phyloP scores from a whole-genome alignment of 345 rosid genomes.

The Salix purpurea region DNA sequence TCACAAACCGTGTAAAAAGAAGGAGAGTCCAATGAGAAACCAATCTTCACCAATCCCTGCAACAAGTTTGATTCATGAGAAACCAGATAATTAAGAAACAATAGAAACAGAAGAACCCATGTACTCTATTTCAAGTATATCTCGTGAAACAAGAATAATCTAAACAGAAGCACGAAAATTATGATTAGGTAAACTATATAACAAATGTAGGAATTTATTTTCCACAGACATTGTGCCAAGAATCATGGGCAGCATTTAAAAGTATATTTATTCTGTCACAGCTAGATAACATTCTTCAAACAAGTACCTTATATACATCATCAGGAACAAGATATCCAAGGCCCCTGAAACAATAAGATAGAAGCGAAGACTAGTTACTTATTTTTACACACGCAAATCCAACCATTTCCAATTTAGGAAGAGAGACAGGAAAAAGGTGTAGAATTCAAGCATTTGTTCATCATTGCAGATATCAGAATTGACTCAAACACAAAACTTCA shows the following conservation, averaged over 20 bases:
- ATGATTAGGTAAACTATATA: not conserved
- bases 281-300: not conserved
- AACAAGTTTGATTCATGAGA: conserved; percentile 9
- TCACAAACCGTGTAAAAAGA: conserved; percentile 64
- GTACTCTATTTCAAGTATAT: not conserved
- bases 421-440: not conserved
- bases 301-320: conserved; percentile 51
- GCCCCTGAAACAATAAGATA: conserved; percentile 37
- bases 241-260: not conserved
- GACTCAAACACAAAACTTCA: not conserved
- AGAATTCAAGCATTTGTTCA: not conserved
- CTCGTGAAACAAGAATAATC: not conserved
- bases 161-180: not conserved
- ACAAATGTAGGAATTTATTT: not conserved
- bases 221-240: not conserved
- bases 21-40: conserved; percentile 60
- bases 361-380: not conserved
- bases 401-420: not conserved
- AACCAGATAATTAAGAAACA: not conserved
- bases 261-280: conserved; percentile 1
- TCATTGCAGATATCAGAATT: not conserved
- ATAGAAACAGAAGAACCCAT: not conserved
- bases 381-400: not conserved
- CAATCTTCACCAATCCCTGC: conserved; percentile 63
- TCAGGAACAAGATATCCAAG: conserved; percentile 52